Conservation (phyloP, 345 rosid species). For the Salix exigua region DNA sequence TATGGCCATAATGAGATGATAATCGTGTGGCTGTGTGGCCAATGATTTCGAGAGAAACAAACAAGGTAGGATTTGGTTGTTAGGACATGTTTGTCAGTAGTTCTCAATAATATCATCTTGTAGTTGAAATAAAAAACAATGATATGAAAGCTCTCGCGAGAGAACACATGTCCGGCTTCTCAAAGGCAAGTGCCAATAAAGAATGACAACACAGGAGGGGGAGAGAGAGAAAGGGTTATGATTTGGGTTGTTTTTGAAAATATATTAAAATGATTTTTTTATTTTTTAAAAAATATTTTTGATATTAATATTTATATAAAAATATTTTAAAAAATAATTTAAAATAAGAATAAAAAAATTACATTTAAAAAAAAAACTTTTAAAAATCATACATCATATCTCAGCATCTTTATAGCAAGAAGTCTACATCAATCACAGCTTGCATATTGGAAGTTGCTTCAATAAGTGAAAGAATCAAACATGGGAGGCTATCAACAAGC, state of each 20-base stretch:
- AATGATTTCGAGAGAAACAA: neutral
- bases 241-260: too few relatives aligned
- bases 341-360: too few relatives aligned
- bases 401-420: slow-evolving; percentile 14
- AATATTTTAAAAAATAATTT: too few relatives aligned
- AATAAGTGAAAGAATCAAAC: too few relatives aligned
- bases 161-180: neutral
- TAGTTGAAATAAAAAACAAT: neutral
- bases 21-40: neutral
- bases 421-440: slow-evolving; percentile 1
- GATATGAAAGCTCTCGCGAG: neutral
- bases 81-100: neutral
- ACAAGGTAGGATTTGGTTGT: slow-evolving; percentile 16
- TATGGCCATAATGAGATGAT: neutral
- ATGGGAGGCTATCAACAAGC: too few relatives aligned
- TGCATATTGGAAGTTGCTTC: neutral
- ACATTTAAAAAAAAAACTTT: too few relatives aligned
- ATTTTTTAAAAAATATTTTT: too few relatives aligned
- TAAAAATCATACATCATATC: neutral
- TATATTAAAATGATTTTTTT: too few relatives aligned
- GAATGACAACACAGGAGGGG: neutral
- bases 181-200: neutral
- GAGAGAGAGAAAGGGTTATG: neutral
- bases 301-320: too few relatives aligned
- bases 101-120: neutral